These are phyloP conservation scores for Cordyceps farinosa DNA, from an alignment of 2,329 filamentous ascomycete genomes.

Conservation along the genomic window DNA sequence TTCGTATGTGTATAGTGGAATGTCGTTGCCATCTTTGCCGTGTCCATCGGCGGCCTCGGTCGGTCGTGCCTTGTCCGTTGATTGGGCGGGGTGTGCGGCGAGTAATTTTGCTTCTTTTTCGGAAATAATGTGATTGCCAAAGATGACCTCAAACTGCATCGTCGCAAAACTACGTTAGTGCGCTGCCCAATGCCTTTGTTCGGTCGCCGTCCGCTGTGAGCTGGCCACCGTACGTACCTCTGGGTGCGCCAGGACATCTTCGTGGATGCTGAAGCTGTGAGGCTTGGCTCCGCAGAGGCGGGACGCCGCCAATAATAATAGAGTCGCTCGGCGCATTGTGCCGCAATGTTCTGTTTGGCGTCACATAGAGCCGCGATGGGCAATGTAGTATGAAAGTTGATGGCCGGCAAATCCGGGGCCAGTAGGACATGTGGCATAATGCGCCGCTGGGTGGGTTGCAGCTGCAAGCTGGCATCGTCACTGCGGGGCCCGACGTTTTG, in stretches of 20 bases:
- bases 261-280: conserved; percentile 74
- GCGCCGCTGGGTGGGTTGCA: not conserved
- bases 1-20: conserved; percentile 57
- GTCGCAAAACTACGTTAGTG: not conserved
- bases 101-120: conserved; percentile 67
- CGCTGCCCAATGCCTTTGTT: not conserved
- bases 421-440: conserved; percentile 12
- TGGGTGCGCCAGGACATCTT: conserved; percentile 82
- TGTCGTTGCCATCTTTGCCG: conserved; percentile 30
- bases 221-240: conserved; percentile 55
- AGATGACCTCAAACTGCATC: conserved; percentile 72
- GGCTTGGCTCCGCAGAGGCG: conserved; percentile 48
- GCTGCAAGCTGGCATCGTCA: conserved; percentile 11
- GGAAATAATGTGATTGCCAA: conserved; percentile 68
- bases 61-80: conserved; percentile 38
- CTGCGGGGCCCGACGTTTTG: conserved; percentile 14
- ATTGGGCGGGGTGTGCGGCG: conserved; percentile 36
- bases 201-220: not conserved
- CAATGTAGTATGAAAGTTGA: not conserved
- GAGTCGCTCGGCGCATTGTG: conserved; percentile 49
- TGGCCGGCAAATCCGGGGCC: not conserved
- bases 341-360: conserved; percentile 21
- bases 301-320: conserved; percentile 42
- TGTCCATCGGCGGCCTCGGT: conserved; percentile 29
- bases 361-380: conserved; percentile 18